Base-by-base conservation (phyloP, 2,329 filamentous ascomycete species). In the Rutstroemia sp. region DNA sequence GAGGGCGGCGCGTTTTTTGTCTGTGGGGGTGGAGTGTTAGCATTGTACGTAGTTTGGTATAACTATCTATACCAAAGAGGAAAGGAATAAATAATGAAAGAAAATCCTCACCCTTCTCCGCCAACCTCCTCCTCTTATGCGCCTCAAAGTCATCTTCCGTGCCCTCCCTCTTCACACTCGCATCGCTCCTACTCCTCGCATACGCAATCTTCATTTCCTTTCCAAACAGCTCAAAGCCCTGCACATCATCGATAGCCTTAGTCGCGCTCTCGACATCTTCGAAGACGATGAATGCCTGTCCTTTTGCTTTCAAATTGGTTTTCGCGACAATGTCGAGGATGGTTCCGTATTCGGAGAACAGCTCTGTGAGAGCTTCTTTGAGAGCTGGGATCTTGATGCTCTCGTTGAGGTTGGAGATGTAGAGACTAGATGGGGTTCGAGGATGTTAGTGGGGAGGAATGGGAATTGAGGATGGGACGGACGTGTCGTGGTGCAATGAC, bases 281-380 rank as follows among this genome's bases (percentile, higher is more conserved):
- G 70, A 91, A 97, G 47, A 97, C 91, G 50, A 99, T 75, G 69
- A 99, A 99, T 0, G 94, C 94, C 73, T 99, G 94, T 12, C 94
- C 94, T 71, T 95, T 96, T 45, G 90, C 89, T 70, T 89, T 92
- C 30, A 97, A 73, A 71, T 95, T 96, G 61, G 83, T 89, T 76
- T 95, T 95, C 46, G 89, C 89, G 58, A 95, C 81, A 51, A 96
- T 82, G 61, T 96, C 91, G 64, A 95, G 74, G 59, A 96, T 83
- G 57, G 78, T 85, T 61, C 94, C 94, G 72, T 94, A 96, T 72
- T 95, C 89, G 61, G 84, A 84, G 74, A 97, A 97, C 67, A 97
- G 79, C 61, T 86, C 83, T 21, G 74, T 75, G 16, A 99, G 79
- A 0, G 88, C 81, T 63, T 87, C 81, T 62, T 86, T 88, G 54